Evolutionary conservation across 306 rosid genomes (phyloP).

Genomic region (Fragaria vesca): DNA sequence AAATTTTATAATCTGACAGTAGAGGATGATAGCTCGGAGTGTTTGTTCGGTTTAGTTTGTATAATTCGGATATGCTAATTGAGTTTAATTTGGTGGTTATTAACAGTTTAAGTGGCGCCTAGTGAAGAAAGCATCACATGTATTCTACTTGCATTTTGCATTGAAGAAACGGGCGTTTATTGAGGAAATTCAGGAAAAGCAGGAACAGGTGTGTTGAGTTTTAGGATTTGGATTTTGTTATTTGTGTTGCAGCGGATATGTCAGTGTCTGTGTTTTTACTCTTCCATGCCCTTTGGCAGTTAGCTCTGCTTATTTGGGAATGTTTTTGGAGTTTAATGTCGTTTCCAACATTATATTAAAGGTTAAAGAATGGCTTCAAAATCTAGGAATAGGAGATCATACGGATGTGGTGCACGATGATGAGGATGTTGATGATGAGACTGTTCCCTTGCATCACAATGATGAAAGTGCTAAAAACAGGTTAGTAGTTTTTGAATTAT

Average conservation of each 20-base stretch:
- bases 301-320: constrained; percentile 34
- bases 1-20: neutral
- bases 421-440: constrained; percentile 74
- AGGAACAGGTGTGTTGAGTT: constrained; percentile 73
- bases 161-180: constrained; percentile 85
- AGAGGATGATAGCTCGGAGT: neutral
- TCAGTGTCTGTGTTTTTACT: neutral
- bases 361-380: constrained; percentile 99
- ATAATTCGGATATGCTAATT: neutral
- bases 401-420: constrained; percentile 68
- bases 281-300: constrained; percentile 34
- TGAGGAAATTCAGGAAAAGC: constrained; percentile 95
- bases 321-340: constrained; percentile 66
- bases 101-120: constrained; percentile 91
- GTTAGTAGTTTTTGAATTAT: constrained; percentile 30
- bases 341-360: constrained; percentile 77
- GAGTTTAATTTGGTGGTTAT: neutral
- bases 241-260: neutral
- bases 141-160: constrained; percentile 84
- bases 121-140: constrained; percentile 92
- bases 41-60: no score
- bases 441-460: constrained; percentile 48
- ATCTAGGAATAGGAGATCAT: constrained; percentile 99
- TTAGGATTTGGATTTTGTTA: neutral
- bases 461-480: constrained; percentile 81